Percentiles rank a stretch among this genome's conserved stretches.
phyloP scores from a whole-genome alignment of 352 stramenopile genomes.

The Globisporangium cystogenes region DNA sequence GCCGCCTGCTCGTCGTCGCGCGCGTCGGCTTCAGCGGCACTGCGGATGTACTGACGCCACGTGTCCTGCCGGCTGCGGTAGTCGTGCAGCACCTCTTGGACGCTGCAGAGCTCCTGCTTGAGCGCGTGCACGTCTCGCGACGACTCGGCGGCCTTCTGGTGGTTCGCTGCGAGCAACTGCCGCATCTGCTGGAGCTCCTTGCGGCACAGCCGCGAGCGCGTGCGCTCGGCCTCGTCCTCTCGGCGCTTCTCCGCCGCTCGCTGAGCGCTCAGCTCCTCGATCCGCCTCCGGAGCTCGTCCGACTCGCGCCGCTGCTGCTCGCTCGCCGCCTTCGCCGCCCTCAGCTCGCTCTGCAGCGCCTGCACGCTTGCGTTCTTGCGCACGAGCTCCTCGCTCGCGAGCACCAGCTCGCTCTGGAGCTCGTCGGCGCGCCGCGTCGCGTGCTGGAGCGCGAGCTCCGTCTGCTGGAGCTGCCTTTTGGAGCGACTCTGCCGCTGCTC shows the following conservation, averaged over 20 bases:
- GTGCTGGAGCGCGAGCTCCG: constrained; percentile 7
- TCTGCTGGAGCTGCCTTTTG: constrained; percentile 21
- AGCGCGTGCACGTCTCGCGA: constrained; percentile 43
- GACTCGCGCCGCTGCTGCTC: constrained; percentile 16
- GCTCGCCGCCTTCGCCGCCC: constrained; percentile 11
- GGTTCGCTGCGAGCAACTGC: constrained; percentile 39
- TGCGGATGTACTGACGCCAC: constrained; percentile 1
- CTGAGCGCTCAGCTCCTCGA: constrained; percentile 11
- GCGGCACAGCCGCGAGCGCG: constrained; percentile 14
- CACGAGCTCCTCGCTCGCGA: constrained; percentile 30
- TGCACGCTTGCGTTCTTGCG: constrained; percentile 25
- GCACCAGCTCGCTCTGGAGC: constrained; percentile 21
- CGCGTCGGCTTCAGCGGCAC: constrained; percentile 7
- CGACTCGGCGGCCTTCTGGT: constrained; percentile 37
- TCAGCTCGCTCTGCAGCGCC: constrained; percentile 17
- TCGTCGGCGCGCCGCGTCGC: constrained; percentile 15
- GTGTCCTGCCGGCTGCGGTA: constrained; percentile 16
- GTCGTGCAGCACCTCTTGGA: constrained; percentile 39
- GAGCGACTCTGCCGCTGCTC: constrained; percentile 18
- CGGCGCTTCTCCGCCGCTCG: background rate
- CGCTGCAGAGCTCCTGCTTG: constrained; percentile 37
- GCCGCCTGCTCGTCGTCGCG: constrained; percentile 11
- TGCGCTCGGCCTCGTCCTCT: constrained; percentile 13
- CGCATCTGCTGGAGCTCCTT: constrained; percentile 39
- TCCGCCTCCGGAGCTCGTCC: constrained; percentile 4